phyloP scores from a whole-genome alignment of 169 alveolate species.

The Pseudocohnilembus persalinus region DNA sequence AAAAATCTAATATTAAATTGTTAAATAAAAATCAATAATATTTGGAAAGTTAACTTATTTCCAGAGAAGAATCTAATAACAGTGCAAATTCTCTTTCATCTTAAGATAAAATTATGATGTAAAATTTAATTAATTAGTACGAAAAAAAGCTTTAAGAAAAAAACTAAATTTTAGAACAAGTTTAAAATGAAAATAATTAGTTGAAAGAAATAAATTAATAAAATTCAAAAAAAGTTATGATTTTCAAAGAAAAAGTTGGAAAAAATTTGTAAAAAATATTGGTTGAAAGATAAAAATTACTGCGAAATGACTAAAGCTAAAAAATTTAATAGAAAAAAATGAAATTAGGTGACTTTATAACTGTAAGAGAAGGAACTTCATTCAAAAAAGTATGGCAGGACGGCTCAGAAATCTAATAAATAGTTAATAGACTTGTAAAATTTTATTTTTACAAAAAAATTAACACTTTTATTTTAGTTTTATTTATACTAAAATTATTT shows the following conservation, averaged over 20 bases:
- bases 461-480: background rate
- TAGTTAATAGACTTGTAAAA: slow-evolving; percentile 8
- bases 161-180: too few species aligned
- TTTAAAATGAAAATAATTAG: too few species aligned
- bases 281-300: background rate
- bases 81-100: too few species aligned
- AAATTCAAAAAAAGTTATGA: background rate
- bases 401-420: slow-evolving; percentile 12
- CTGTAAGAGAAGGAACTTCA: background rate
- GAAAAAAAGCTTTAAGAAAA: too few species aligned
- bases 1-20: too few species aligned
- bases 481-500: background rate
- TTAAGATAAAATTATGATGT: too few species aligned
- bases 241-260: background rate
- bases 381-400: slow-evolving; percentile 21
- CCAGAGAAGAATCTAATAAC: too few species aligned
- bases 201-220: too few species aligned
- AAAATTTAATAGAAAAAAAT: too few species aligned
- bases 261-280: background rate
- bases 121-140: too few species aligned
- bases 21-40: too few species aligned
- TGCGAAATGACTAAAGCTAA: background rate
- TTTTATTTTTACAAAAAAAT: background rate
- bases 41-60: too few species aligned
- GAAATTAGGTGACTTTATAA: background rate